These are phyloP conservation scores for Aquilaria agallochum DNA, from an alignment of 441 rosid species.

Conservation along the genomic window DNA sequence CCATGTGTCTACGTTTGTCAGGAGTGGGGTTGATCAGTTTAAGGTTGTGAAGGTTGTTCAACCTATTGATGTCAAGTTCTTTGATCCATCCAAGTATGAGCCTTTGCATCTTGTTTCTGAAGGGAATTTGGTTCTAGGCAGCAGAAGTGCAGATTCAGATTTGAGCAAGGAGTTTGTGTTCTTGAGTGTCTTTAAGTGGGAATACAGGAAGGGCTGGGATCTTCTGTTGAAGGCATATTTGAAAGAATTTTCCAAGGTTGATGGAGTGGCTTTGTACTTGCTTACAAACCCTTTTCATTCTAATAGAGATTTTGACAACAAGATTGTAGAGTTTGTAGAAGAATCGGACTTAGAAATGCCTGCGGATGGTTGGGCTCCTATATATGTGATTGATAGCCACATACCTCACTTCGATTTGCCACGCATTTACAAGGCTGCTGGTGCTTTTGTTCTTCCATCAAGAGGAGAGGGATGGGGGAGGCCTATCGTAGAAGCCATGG, in stretches of 20 bases:
- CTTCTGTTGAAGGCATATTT: slow-evolving; percentile 70
- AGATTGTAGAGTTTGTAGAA: slow-evolving; percentile 60
- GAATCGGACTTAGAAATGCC: slow-evolving; percentile 33
- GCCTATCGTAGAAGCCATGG: slow-evolving; percentile 85
- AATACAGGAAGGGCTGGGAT: slow-evolving; percentile 91
- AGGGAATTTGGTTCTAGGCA: slow-evolving; percentile 51
- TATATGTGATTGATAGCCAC: slow-evolving; percentile 59
- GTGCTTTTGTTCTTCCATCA: slow-evolving; percentile 75
- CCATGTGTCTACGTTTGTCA: slow-evolving; percentile 67
- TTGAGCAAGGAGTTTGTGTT: slow-evolving; percentile 45
- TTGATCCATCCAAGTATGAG: slow-evolving; percentile 49
- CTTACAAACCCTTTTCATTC: slow-evolving; percentile 80
- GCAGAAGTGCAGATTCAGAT: slow-evolving; percentile 8
- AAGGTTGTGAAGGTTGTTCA: slow-evolving; percentile 78
- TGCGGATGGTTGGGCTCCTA: slow-evolving; percentile 41
- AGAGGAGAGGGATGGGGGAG: slow-evolving; percentile 96
- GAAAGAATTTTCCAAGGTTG: slow-evolving; percentile 51
- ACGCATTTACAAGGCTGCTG: slow-evolving; percentile 62
- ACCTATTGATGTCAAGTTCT: slow-evolving; percentile 66
- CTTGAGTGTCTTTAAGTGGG: slow-evolving; percentile 90
- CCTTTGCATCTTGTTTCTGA: slow-evolving; percentile 36
- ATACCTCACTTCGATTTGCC: slow-evolving; percentile 76
- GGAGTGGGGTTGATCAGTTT: slow-evolving; percentile 67
- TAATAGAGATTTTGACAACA: slow-evolving; percentile 54
- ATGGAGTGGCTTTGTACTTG: slow-evolving; percentile 55